A percentile compares a stretch with the other conserved stretches of the same genome.
phyloP scores from a whole-genome alignment of 345 rosid species.

The Reutealis trisperma region DNA sequence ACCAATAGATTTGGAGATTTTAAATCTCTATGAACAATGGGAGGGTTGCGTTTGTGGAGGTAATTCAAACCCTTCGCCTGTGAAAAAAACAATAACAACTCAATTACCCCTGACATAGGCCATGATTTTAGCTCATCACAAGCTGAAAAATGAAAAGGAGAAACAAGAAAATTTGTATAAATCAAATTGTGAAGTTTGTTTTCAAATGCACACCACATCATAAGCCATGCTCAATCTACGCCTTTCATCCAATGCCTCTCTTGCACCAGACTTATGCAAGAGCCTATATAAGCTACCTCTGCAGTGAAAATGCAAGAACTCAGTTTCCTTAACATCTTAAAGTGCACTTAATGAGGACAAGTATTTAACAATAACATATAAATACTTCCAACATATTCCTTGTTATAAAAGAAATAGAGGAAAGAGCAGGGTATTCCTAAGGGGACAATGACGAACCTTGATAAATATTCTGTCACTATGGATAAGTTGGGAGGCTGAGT shows the following conservation, averaged over 20 bases:
- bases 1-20: slow-evolving; percentile 98
- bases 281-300: slow-evolving; percentile 98
- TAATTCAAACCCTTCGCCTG: slow-evolving; percentile 99
- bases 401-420: not conserved
- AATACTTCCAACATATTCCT: not conserved
- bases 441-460: slow-evolving; percentile 55
- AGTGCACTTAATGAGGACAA: slow-evolving; percentile 2
- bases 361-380: not conserved
- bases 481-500: slow-evolving; percentile 96
- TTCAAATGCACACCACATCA: slow-evolving; percentile 77
- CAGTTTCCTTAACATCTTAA: slow-evolving; percentile 21
- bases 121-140: not conserved
- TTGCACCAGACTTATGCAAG: slow-evolving; percentile 83
- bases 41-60: slow-evolving; percentile 93
- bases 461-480: slow-evolving; percentile 95
- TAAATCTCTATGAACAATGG: slow-evolving; percentile 94
- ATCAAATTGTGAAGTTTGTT: not conserved
- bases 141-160: not conserved
- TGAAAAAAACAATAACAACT: slow-evolving; percentile 15
- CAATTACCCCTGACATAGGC: slow-evolving; percentile 10
- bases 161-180: not conserved
- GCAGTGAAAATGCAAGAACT: slow-evolving; percentile 37
- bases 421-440: not conserved
- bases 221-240: slow-evolving; percentile 95
- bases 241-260: slow-evolving; percentile 85